These are phyloP conservation scores for Colletotrichum somersetense DNA, from an alignment of 2,329 filamentous ascomycete genomes.

Conservation along the genomic window DNA sequence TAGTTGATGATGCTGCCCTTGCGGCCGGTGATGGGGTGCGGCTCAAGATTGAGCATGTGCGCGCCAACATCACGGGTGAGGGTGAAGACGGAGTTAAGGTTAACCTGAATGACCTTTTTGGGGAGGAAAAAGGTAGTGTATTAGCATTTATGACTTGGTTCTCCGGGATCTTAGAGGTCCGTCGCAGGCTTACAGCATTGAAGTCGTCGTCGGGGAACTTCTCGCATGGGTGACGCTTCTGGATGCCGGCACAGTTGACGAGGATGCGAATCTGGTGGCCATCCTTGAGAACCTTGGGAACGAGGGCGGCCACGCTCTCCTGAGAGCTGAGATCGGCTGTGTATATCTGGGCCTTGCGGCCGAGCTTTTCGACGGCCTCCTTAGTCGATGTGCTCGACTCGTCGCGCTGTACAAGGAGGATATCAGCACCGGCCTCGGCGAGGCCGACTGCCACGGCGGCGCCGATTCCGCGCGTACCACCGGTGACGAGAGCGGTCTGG, in stretches of 20 bases:
- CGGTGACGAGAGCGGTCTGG: slow-evolving; percentile 69
- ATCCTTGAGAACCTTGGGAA: slow-evolving; percentile 71
- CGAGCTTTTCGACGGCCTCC: slow-evolving; percentile 71
- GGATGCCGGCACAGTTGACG: slow-evolving; percentile 89
- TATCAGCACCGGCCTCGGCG: slow-evolving; percentile 70
- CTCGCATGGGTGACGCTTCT: slow-evolving; percentile 81
- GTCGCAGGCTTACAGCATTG: slow-evolving; percentile 65
- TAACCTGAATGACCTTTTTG: slow-evolving; percentile 81
- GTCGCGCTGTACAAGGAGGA: slow-evolving; percentile 67
- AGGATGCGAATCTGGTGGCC: slow-evolving; percentile 79
- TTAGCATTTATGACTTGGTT: background rate
- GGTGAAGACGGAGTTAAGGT: slow-evolving; percentile 85
- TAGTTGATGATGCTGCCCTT: slow-evolving; percentile 86
- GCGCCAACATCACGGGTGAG: slow-evolving; percentile 82
- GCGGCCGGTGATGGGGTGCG: slow-evolving; percentile 63
- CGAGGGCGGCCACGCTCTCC: slow-evolving; percentile 70
- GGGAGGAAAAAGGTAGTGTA: background rate
- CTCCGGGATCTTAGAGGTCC: background rate
- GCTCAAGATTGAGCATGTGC: slow-evolving; percentile 76
- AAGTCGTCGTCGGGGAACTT: slow-evolving; percentile 83
- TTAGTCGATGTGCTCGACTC: slow-evolving; percentile 65
- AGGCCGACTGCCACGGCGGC: slow-evolving; percentile 68
- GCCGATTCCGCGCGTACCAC: slow-evolving; percentile 70
- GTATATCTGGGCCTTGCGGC: slow-evolving; percentile 76
- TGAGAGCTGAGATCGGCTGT: slow-evolving; percentile 75